Conservation (phyloP, 176 grass and related monocot species). For the maize (Zea mays) region Zm-B73-REFERENCE-NAM-5.0 NC_050103.1:107303001-107303500, state of each 20-base stretch:
- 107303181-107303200: neutral
- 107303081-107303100: slow-evolving; percentile 26
- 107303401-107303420: slow-evolving; percentile 40
- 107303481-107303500: slow-evolving; percentile 69
- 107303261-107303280: neutral
- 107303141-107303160: slow-evolving; percentile 28
- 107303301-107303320: neutral
- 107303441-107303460: slow-evolving; percentile 54
- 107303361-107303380: neutral
- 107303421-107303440: slow-evolving; percentile 39
- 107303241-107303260: neutral
- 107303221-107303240: slow-evolving; percentile 27
- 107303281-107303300: slow-evolving; percentile 22
- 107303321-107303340: slow-evolving; percentile 17
- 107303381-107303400: neutral
- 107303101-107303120: neutral
- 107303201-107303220: slow-evolving; percentile 2
- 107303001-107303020: slow-evolving; percentile 30
- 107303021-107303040: slow-evolving; percentile 28
- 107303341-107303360: neutral
- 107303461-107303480: slow-evolving; percentile 53
- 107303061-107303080: slow-evolving; percentile 18
- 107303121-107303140: slow-evolving; percentile 35
- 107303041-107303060: neutral
- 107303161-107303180: neutral